Base-by-base conservation (phyloP, 2,329 filamentous ascomycete genomes). In the Fusarium torulosum region DNA sequence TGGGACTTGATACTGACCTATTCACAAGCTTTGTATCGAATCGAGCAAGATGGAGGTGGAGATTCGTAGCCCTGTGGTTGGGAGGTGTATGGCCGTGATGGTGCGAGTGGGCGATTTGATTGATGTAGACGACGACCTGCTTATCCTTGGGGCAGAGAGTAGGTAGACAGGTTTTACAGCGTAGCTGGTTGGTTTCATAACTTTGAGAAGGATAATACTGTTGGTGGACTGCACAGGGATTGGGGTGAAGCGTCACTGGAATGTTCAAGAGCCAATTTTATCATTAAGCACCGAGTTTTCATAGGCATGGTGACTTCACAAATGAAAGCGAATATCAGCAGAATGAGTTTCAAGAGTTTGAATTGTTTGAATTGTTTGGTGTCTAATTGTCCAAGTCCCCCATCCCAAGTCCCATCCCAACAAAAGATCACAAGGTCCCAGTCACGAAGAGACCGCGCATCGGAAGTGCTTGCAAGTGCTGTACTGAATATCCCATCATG, bases 1-100 rank as follows among this genome's bases (percentile, higher is more conserved):
- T n/a, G 9, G 9, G 8, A 37, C 8, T 37, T 29, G 19, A 29
- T 2, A 20, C 56, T 66, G 21, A 66, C 54, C 11, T 52, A 27
- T 21, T 27, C 17, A n/a, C 13, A 35, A 75, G 72, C 50, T 75
- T 15, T 78, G 67, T 64, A 69, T 79, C 21, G 77, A 79, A 59
- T 78, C 77, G n/a, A 78, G 75, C 51, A 79, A 79, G 71, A 79
- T 79, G 77, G 77, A 78, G 50, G 63, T 79, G n/a, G 73, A 77
- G 42, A 76, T 79, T 49, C 67, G 62, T n/a, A 77, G 76, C 38
- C 74, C 72, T 1, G 49, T 68, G 0, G 53, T 45, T 19, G 77
- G 77, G 5, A 72, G 15, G 33, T 74, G 76, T 40, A 65, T 59
- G 21, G 63, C 56, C 31, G 66, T 76, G n/a, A 50, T 74, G 33